phyloP scores from a whole-genome alignment of 805 yeast genomes.

The Candida michaelii region DNA sequence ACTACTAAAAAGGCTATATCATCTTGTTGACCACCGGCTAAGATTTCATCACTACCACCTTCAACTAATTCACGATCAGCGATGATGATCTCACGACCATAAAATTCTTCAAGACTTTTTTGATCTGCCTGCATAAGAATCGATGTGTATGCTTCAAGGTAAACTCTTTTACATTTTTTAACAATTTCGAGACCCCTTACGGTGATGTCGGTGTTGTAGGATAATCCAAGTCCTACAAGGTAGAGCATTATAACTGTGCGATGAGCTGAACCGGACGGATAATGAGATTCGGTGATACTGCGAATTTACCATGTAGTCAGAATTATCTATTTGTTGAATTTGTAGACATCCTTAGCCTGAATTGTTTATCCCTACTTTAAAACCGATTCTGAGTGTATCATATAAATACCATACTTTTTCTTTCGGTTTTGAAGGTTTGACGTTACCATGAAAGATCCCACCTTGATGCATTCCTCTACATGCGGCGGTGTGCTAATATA shows the following conservation, averaged over 20 bases:
- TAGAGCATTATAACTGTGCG: slow-evolving; percentile 63
- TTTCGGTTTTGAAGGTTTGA: too few relatives aligned
- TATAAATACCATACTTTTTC: too few relatives aligned
- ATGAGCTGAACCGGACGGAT: slow-evolving; percentile 3
- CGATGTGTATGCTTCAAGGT: slow-evolving; percentile 92
- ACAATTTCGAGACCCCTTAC: slow-evolving; percentile 91
- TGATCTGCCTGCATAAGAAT: slow-evolving; percentile 90
- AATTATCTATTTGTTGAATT: too few relatives aligned
- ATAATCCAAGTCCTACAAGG: slow-evolving; percentile 86
- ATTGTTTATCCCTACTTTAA: too few relatives aligned
- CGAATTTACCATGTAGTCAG: too few relatives aligned
- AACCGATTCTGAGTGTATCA: too few relatives aligned
- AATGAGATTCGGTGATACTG: too few relatives aligned
- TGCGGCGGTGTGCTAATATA: too few relatives aligned
- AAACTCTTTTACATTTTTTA: slow-evolving; percentile 82
- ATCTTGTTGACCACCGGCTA: slow-evolving; percentile 71
- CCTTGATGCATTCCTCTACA: too few relatives aligned
- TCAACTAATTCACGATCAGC: slow-evolving; percentile 97
- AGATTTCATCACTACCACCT: slow-evolving; percentile 78
- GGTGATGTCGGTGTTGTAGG: slow-evolving; percentile 86
- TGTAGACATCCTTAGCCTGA: too few relatives aligned
- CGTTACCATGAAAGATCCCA: too few relatives aligned
- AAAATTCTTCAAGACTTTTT: slow-evolving; percentile 72
- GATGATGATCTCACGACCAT: slow-evolving; percentile 78
- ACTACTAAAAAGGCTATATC: slow-evolving; percentile 95